Percentiles rank a stretch among this genome's conserved stretches.
Conservation (phyloP, 768 basidiomycete species). For the Xanthoconium purpureum region DNA sequence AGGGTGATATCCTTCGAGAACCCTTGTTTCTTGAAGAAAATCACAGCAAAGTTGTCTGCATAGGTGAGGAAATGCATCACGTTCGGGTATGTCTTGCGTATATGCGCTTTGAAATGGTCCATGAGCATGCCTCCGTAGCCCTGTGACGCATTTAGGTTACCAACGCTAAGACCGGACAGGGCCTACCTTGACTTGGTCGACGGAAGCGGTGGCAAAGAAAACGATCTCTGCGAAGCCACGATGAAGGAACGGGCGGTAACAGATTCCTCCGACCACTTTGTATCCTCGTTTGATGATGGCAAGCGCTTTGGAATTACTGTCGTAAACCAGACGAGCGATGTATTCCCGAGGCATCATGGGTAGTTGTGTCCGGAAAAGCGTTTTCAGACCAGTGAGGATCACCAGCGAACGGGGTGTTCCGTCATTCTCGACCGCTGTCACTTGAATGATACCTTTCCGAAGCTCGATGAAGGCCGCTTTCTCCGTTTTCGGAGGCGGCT, state of each 20-base stretch:
- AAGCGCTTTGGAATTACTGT: conserved; percentile 85
- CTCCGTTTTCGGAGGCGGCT: conserved; percentile 61
- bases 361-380: conserved; percentile 93
- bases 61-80: conserved; percentile 97
- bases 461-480: conserved; percentile 81
- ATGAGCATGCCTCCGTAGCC: conserved; percentile 98
- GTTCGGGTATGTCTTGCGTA: conserved; percentile 74
- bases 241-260: conserved; percentile 93
- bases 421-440: conserved; percentile 84
- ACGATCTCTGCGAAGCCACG: conserved; percentile 97
- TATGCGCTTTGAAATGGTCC: conserved; percentile 96
- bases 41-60: conserved; percentile 98
- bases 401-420: conserved; percentile 70
- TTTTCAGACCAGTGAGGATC: conserved; percentile 92
- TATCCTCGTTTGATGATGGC: conserved; percentile 94
- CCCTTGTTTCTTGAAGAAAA: conserved; percentile 99
- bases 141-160: conserved; percentile 38
- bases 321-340: conserved; percentile 92
- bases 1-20: conserved; percentile 97
- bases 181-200: conserved; percentile 93
- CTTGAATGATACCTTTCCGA: conserved; percentile 76
- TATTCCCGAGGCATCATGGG: conserved; percentile 99
- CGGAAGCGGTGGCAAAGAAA: conserved; percentile 95
- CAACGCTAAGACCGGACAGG: not conserved
- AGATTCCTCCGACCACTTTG: conserved; percentile 97